These are phyloP conservation scores for Colletotrichum incanum DNA, from an alignment of 2,329 filamentous ascomycete genomes.

Conservation along the genomic window DNA sequence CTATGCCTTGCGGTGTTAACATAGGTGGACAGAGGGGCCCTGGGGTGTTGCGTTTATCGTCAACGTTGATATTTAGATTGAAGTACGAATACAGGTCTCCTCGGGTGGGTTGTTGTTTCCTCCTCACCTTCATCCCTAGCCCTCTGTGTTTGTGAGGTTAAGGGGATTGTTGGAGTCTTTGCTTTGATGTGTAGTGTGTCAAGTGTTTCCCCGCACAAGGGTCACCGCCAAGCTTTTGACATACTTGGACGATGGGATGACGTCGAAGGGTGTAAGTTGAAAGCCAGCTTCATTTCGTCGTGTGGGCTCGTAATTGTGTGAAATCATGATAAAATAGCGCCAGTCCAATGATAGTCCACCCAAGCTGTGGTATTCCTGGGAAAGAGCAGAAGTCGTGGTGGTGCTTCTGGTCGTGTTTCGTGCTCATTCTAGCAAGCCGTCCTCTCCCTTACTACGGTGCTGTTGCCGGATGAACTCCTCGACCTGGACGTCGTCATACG, in stretches of 20 bases:
- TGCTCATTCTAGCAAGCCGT: constrained; percentile 47
- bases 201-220: neutral
- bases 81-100: constrained; percentile 32
- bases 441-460: constrained; percentile 61
- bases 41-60: constrained; percentile 26
- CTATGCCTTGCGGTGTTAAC: constrained; percentile 21
- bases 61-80: constrained; percentile 21
- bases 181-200: neutral
- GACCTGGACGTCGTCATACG: constrained; percentile 64
- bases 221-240: constrained; percentile 28
- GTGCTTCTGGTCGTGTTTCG: constrained; percentile 1
- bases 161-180: neutral
- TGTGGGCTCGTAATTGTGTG: neutral
- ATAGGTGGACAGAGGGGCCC: constrained; percentile 16
- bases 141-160: neutral
- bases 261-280: constrained; percentile 3
- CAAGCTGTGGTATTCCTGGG: neutral
- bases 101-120: neutral
- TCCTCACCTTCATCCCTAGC: neutral
- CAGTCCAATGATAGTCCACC: neutral
- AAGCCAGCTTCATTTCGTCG: constrained; percentile 7
- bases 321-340: neutral
- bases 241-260: constrained; percentile 22
- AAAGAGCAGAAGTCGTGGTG: too few relatives aligned
- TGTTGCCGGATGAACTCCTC: constrained; percentile 69